A percentile compares a stretch with the other conserved stretches of the same genome.
Evolutionary conservation across 176 grass and related monocot species (phyloP).

Genomic region (Cenchrus americanus): DNA sequence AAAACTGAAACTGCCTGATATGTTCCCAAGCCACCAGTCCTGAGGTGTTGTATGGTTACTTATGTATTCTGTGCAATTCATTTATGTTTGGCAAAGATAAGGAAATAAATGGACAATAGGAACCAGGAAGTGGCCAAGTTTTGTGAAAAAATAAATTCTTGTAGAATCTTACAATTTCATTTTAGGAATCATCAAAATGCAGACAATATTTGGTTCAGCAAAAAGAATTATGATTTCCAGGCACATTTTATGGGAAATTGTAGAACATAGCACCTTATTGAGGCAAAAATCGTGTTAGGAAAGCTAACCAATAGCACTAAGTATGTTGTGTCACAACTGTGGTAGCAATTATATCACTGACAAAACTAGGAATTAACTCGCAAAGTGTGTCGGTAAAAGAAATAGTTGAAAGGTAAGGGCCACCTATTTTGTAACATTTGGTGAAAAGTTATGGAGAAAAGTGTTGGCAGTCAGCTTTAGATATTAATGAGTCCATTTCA

Average conservation of each 20-base stretch:
- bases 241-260: background rate
- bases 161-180: background rate
- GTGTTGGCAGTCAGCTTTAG: background rate
- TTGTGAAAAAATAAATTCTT: constrained; percentile 16
- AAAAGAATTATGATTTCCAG: background rate
- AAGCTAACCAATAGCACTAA: background rate
- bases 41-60: background rate
- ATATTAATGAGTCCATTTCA: constrained; percentile 3
- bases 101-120: background rate
- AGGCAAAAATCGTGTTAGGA: background rate
- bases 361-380: background rate
- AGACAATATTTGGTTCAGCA: background rate
- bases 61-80: background rate
- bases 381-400: background rate
- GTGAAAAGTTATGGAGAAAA: constrained; percentile 2
- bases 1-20: constrained; percentile 16
- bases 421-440: constrained; percentile 10
- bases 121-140: background rate
- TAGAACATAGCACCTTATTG: background rate
- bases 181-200: background rate
- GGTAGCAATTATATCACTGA: constrained; percentile 9
- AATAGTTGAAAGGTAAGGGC: background rate
- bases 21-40: background rate
- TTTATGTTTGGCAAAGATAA: background rate
- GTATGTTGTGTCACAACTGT: background rate